These are phyloP conservation scores for Eustoma russellianum DNA, from an alignment of 257 asterid genomes.

Conservation along the genomic window DNA sequence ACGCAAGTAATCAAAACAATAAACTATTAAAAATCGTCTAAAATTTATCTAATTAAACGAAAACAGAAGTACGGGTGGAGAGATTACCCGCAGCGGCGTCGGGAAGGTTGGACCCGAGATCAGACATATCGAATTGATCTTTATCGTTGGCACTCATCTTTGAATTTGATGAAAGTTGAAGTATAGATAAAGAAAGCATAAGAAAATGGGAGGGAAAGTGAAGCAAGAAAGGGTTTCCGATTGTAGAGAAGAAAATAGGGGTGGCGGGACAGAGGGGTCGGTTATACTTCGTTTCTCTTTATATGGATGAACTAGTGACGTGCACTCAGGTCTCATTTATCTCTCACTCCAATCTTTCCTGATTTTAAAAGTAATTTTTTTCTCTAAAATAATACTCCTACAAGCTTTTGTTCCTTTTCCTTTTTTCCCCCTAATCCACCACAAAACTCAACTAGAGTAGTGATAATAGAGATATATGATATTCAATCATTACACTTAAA, in stretches of 20 bases:
- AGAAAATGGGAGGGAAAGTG: constrained; percentile 16
- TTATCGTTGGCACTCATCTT: constrained; percentile 41
- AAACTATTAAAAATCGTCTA: not conserved
- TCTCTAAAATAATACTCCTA: no score
- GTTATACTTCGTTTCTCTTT: not conserved
- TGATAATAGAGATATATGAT: no score
- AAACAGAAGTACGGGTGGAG: not conserved
- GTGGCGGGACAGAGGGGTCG: not conserved
- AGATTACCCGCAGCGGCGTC: constrained; percentile 83
- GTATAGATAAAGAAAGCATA: not conserved
- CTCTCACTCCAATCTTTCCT: no score
- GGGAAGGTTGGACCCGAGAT: constrained; percentile 61
- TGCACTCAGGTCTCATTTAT: no score
- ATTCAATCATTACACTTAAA: no score
- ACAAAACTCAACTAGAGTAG: no score
- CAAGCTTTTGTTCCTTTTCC: no score
- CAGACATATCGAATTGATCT: constrained; percentile 43
- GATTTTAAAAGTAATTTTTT: no score
- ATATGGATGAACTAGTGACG: not conserved
- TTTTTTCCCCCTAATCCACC: no score
- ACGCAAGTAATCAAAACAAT: no score
- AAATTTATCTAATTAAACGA: not conserved
- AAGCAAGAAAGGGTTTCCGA: not conserved
- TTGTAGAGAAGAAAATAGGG: no score
- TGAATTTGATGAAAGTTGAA: constrained; percentile 8